These are phyloP conservation scores for Psidium friedrichsthalianum DNA, from an alignment of 345 rosid species.

Conservation along the genomic window DNA sequence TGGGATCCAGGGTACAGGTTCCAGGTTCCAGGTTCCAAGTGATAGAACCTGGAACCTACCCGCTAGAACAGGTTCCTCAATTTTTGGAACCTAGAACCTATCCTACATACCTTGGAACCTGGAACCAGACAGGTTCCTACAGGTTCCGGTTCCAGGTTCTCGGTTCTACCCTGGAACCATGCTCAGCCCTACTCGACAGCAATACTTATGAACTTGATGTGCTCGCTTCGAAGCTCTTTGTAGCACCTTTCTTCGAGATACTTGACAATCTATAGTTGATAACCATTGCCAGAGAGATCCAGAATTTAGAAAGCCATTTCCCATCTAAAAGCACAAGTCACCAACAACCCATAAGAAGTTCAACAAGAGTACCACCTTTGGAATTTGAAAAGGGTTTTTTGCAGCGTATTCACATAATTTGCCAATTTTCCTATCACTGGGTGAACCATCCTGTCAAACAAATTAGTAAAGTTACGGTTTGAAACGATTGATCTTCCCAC, in stretches of 20 bases:
- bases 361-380: slow-evolving; percentile 42
- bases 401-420: slow-evolving; percentile 96
- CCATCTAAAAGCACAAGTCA: neutral
- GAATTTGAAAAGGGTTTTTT: slow-evolving; percentile 74
- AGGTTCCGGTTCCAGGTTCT: neutral
- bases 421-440: slow-evolving; percentile 73
- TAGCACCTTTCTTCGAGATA: slow-evolving; percentile 88
- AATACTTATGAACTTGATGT: slow-evolving; percentile 52
- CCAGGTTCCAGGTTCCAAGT: no score
- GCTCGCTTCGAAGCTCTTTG: slow-evolving; percentile 74
- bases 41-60: no score
- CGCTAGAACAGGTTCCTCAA: no score
- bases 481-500: neutral
- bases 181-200: slow-evolving; percentile 21
- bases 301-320: neutral
- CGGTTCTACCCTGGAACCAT: no score
- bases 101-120: no score
- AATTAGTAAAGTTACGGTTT: neutral
- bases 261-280: slow-evolving; percentile 54
- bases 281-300: neutral
- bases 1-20: no score
- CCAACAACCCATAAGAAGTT: neutral
- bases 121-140: no score
- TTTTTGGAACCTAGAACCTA: no score
- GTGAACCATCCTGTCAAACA: slow-evolving; percentile 47